phyloP scores from a whole-genome alignment of 192 early-diverging fungal species.

The Gorgonomyces haynaldii region DNA sequence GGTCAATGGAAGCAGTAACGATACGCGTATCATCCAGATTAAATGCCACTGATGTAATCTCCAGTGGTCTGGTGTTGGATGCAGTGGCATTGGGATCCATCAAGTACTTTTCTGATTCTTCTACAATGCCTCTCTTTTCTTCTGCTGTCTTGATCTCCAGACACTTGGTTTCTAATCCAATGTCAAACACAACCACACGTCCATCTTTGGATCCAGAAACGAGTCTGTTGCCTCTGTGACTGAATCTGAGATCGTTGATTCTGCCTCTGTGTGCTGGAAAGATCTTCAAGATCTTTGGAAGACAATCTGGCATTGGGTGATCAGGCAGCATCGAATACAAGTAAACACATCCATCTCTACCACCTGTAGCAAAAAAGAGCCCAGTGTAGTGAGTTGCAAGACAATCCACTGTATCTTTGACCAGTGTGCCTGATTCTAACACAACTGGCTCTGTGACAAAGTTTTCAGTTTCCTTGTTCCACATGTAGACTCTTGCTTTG shows the following conservation, averaged over 20 bases:
- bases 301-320: not conserved
- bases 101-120: not conserved
- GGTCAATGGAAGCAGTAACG: slow-evolving; percentile 48
- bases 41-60: slow-evolving; percentile 62
- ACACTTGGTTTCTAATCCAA: not conserved
- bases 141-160: too few relatives aligned
- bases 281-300: slow-evolving; percentile 41
- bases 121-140: not conserved
- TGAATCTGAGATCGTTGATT: slow-evolving; percentile 66
- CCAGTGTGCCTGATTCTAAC: not conserved
- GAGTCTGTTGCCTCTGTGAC: slow-evolving; percentile 53
- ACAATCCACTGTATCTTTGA: slow-evolving; percentile 2
- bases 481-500: slow-evolving; percentile 6
- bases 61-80: not conserved
- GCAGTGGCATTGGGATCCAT: not conserved
- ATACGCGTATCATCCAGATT: slow-evolving; percentile 52
- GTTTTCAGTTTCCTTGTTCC: not conserved
- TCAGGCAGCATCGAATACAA: slow-evolving; percentile 41
- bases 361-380: slow-evolving; percentile 66
- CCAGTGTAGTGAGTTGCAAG: slow-evolving; percentile 44
- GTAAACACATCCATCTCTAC: slow-evolving; percentile 62
- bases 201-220: slow-evolving; percentile 70
- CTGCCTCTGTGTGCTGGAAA: slow-evolving; percentile 58
- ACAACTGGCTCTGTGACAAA: not conserved
- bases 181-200: slow-evolving; percentile 55